phyloP scores from a whole-genome alignment of 305 asterid genomes.

The Rubia balearica region DNA sequence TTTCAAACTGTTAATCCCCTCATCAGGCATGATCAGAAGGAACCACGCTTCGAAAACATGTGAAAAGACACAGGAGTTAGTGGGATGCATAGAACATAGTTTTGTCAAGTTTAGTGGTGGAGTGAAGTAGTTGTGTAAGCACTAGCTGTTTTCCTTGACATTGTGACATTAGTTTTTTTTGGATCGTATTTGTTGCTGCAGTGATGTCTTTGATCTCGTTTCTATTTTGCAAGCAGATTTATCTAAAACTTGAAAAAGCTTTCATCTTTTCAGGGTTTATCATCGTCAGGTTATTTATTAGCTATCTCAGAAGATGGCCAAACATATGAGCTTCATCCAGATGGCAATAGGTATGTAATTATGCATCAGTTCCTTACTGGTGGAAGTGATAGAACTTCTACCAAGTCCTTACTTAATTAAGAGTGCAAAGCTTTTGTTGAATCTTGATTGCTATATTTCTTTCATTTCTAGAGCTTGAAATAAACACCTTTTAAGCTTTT shows the following conservation, averaged over 20 bases:
- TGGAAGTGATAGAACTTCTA: conserved; percentile 9
- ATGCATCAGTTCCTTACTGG: not conserved
- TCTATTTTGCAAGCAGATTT: not conserved
- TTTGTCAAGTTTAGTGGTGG: not conserved
- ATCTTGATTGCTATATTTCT: not conserved
- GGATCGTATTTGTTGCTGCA: too few species aligned
- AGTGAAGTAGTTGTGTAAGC: not conserved
- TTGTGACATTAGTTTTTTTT: not conserved
- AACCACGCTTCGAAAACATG: not conserved
- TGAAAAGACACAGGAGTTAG: not conserved
- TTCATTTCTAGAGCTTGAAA: not conserved
- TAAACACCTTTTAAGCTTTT: not conserved
- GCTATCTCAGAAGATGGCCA: conserved; percentile 71
- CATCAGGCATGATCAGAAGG: not conserved
- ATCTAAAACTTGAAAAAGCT: not conserved
- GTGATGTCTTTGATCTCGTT: not conserved
- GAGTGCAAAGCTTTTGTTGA: not conserved
- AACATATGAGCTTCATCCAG: conserved; percentile 89
- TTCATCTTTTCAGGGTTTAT: conserved; percentile 54
- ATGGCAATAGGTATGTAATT: conserved; percentile 74
- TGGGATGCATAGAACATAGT: not conserved
- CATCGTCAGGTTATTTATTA: conserved; percentile 66
- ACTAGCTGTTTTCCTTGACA: not conserved
- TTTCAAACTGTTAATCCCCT: not conserved
- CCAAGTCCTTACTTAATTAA: not conserved